Evolutionary conservation across 495 filamentous ascomycete genomes (phyloP).

Genomic region (Penicillium bialowiezense): DNA sequence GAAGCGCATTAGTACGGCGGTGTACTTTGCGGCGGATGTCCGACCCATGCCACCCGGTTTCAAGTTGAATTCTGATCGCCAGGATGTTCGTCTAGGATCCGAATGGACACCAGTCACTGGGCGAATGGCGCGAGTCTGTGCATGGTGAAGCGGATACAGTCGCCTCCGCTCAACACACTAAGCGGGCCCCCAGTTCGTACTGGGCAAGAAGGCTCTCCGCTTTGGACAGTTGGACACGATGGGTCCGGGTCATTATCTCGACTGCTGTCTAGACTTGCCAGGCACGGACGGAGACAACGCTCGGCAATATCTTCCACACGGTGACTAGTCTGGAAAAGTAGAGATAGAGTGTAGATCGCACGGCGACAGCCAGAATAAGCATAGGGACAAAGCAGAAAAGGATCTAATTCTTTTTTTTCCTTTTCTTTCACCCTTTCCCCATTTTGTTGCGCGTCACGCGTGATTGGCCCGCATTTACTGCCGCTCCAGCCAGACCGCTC

Average conservation of each 20-base stretch:
- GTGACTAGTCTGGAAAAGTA: constrained; percentile 8
- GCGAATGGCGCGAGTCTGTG: constrained; percentile 1
- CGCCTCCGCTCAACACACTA: not conserved
- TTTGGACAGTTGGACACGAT: not conserved
- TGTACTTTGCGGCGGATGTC: not conserved
- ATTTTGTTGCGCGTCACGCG: constrained; percentile 9
- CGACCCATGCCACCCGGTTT: not conserved
- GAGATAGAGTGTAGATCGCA: constrained; percentile 1
- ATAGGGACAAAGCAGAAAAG: not conserved
- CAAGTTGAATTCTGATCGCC: constrained; percentile 7
- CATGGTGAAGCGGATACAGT: constrained; percentile 4
- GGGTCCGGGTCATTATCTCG: not conserved
- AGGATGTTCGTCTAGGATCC: constrained; percentile 8
- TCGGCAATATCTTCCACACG: not conserved
- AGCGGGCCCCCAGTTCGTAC: constrained; percentile 4
- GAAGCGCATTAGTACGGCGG: too few species aligned
- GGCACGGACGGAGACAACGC: not conserved
- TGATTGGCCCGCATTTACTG: constrained; percentile 26
- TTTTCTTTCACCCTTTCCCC: constrained; percentile 6
- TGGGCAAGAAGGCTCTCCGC: constrained; percentile 3
- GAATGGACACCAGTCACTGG: constrained; percentile 5
- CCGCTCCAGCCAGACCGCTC: constrained; percentile 19
- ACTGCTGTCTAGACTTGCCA: not conserved
- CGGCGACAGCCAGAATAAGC: constrained; percentile 3
- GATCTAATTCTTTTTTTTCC: too few species aligned